Evolutionary conservation across 805 yeast species (phyloP), one percentile per base, ranked within the genome.

Genomic region (Wickerhamiella allomyrinae): DNA sequence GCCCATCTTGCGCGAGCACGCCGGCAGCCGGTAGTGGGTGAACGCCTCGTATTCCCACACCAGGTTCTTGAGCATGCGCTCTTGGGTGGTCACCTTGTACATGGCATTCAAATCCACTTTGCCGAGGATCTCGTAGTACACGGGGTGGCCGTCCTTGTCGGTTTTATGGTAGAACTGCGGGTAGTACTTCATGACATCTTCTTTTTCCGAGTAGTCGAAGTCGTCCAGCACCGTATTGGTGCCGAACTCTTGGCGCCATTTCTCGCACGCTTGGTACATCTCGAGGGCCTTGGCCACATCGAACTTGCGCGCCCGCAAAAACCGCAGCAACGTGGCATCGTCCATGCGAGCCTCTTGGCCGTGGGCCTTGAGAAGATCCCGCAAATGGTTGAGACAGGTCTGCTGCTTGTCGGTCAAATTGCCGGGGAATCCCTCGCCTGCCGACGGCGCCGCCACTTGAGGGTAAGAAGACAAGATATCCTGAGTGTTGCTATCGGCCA

Each of bases 11-110:
- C 97, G 80, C 9, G 95, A 84, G 56, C 94, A 84, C 7, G 97
- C 97, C 23, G 97, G 95, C 53, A 91, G 70, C 61, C 98, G 76
- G 65, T 74, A 76, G 50, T 68, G 71, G 43, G 77, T 78, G 61
- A 91, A 86, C 34, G 93, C 72, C 69, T 91, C 98, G 63, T 91
- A 91, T 66, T 91, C 98, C 95, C 95, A 86, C 42, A 87, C 95
- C 55, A 91, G 70, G 64, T 91, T 91, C 66, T 81, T 79, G 59
- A 91, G 69, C 97, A 91, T 87, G 59, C 97, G 78, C 55, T 91
- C 96, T 62, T 85, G 93, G 33, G 89, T 76, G 49, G 98, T 91
- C 61, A 91, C 76, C 66, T 84, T 83, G 69, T 82, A 75, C 94
- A 91, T 82, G 60, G 85, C 93, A 27, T 77, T 70, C 62, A 91